Conservation (phyloP, 1,284 basidiomycete genomes). For the Pseudozyma thailandica region DNA sequence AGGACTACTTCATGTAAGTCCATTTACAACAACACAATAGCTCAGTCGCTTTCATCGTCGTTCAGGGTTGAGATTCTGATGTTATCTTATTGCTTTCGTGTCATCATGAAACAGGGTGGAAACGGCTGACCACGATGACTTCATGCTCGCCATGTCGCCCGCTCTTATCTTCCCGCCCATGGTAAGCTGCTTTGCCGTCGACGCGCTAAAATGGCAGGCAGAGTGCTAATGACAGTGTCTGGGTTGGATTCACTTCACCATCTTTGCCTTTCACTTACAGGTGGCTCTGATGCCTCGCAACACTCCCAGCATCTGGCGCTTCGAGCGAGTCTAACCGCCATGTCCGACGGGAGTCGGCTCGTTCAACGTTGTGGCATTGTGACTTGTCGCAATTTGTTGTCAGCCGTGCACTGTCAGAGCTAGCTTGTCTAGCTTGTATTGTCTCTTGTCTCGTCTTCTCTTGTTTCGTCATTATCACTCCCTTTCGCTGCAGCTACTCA, state of each 20-base stretch:
- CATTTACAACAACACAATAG: background rate
- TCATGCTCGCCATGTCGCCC: constrained; percentile 9
- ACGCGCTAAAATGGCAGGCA: background rate
- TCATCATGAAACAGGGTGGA: background rate
- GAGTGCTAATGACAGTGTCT: background rate
- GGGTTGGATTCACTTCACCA: background rate
- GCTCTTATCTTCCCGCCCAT: constrained; percentile 5
- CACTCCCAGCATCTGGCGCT: constrained; percentile 11
- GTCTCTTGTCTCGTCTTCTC: too few relatives aligned
- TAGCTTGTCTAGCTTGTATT: too few relatives aligned
- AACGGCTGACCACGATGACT: background rate
- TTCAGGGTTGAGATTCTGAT: background rate
- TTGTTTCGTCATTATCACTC: background rate
- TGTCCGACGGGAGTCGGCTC: background rate
- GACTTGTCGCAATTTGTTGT: too few relatives aligned
- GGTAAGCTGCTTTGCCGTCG: background rate
- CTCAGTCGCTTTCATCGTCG: background rate
- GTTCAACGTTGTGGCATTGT: too few relatives aligned
- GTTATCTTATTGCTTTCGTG: background rate
- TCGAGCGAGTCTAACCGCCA: constrained; percentile 1
- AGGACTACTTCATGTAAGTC: background rate
- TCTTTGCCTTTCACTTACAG: background rate
- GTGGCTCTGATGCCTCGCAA: constrained; percentile 5
- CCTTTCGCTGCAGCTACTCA: too few relatives aligned
- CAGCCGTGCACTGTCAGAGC: too few relatives aligned